Percentiles rank a stretch among this genome's conserved stretches.
These are phyloP conservation scores for Rhodotorula glutinis DNA, from an alignment of 1,284 basidiomycete species.

Conservation along the genomic window DNA sequence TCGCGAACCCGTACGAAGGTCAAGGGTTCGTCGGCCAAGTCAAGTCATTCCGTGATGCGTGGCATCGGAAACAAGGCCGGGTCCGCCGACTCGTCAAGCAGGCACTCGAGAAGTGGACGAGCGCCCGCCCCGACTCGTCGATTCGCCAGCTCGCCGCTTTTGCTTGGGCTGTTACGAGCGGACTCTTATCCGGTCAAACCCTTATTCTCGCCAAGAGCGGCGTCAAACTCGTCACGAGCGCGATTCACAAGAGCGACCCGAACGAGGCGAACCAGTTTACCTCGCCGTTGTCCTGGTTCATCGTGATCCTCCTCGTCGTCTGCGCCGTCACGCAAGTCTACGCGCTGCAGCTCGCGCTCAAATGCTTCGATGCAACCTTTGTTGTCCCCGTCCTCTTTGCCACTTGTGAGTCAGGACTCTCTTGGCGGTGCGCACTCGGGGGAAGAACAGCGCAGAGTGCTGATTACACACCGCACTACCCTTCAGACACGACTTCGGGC, in stretches of 20 bases:
- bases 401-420: not conserved
- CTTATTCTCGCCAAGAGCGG: constrained; percentile 84
- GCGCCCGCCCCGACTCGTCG: constrained; percentile 71
- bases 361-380: constrained; percentile 57
- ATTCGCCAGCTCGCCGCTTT: constrained; percentile 85
- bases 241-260: constrained; percentile 30
- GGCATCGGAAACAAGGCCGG: constrained; percentile 25
- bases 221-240: constrained; percentile 41
- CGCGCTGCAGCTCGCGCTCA: constrained; percentile 52
- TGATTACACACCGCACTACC: too few relatives aligned
- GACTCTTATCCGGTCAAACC: constrained; percentile 78
- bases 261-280: constrained; percentile 56
- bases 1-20: constrained; percentile 19
- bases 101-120: constrained; percentile 69
- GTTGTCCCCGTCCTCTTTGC: constrained; percentile 54
- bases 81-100: constrained; percentile 59
- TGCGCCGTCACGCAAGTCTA: constrained; percentile 86
- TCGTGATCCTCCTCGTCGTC: constrained; percentile 69
- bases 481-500: constrained; percentile 41
- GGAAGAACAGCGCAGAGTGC: too few relatives aligned
- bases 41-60: constrained; percentile 9
- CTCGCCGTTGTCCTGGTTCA: constrained; percentile 74
- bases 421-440: too few relatives aligned
- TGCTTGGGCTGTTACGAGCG: constrained; percentile 85
- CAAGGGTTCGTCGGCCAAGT: constrained; percentile 16